Conservation (phyloP, 768 basidiomycete species). For the Suillus americanus region DNA sequence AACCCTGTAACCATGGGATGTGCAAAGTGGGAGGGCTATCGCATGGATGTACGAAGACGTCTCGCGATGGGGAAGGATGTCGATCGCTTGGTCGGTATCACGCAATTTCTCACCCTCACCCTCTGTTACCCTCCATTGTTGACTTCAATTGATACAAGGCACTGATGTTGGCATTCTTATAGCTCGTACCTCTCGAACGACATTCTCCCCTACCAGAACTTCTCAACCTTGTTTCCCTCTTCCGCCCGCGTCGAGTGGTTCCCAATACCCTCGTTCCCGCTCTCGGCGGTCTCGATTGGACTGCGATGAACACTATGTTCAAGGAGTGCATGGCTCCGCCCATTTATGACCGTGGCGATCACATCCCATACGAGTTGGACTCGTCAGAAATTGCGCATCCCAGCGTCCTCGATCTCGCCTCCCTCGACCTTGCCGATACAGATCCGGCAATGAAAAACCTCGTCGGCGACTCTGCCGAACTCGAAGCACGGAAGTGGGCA, state of each 20-base stretch:
- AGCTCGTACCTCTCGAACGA: conserved; percentile 83
- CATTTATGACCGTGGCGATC: no score
- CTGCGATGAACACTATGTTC: conserved; percentile 70
- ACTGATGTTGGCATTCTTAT: background rate
- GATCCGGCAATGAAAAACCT: conserved; percentile 66
- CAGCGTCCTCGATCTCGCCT: conserved; percentile 6
- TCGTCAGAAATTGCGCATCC: conserved; percentile 6
- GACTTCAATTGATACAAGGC: background rate
- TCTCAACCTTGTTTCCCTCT: conserved; percentile 74
- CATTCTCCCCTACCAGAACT: conserved; percentile 91
- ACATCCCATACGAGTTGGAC: conserved; percentile 9
- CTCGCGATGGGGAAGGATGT: conserved; percentile 49
- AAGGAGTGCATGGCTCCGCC: conserved; percentile 44
- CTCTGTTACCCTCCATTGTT: background rate
- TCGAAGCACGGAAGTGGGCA: conserved; percentile 54
- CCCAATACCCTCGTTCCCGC: conserved; percentile 72
- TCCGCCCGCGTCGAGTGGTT: conserved; percentile 72
- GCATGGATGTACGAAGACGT: conserved; percentile 37
- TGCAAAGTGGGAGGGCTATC: conserved; percentile 52
- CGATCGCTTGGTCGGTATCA: conserved; percentile 58
- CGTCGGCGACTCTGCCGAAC: conserved; percentile 51
- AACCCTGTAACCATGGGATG: conserved; percentile 79
- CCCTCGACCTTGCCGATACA: conserved; percentile 26
- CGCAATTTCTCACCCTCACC: background rate
- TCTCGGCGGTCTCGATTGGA: conserved; percentile 66